Evolutionary conservation across 164 flowering plant species (phyloP).

Genomic region (Vitis cinerea): DNA sequence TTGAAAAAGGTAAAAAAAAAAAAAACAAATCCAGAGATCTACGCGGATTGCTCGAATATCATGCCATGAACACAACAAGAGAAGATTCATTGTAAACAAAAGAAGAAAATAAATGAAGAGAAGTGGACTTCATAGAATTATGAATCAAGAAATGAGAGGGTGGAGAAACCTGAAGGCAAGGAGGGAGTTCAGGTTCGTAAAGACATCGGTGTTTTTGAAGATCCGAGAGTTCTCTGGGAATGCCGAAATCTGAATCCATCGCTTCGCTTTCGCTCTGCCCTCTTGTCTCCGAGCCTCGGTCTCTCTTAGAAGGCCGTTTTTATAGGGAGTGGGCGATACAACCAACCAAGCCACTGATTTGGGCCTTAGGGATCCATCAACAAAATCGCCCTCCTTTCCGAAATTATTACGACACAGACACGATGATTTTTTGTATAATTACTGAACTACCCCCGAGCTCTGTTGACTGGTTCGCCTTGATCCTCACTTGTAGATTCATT

Average conservation of each 20-base stretch:
- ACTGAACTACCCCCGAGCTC: neutral
- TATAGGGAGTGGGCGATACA: slow-evolving; percentile 17
- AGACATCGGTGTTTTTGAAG: slow-evolving; percentile 77
- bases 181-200: slow-evolving; percentile 87
- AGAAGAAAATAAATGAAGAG: neutral
- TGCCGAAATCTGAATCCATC: slow-evolving; percentile 96
- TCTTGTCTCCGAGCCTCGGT: neutral
- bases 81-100: too few species aligned
- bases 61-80: too few species aligned
- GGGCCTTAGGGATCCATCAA: neutral
- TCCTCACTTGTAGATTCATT: neutral
- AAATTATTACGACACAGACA: slow-evolving; percentile 3
- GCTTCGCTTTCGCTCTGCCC: neutral
- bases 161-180: slow-evolving; percentile 80
- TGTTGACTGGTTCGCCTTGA: neutral
- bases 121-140: neutral
- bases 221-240: slow-evolving; percentile 84
- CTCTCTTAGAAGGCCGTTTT: slow-evolving; percentile 1
- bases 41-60: too few species aligned
- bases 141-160: slow-evolving; percentile 8
- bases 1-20: too few species aligned
- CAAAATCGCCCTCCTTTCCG: neutral
- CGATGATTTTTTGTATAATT: neutral
- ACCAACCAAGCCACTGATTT: slow-evolving; percentile 14
- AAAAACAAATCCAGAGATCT: too few species aligned